Evolutionary conservation across 164 flowering plant species (phyloP), one percentile per base, ranked within the genome.

Genomic region (Chimonanthus praecox): DNA sequence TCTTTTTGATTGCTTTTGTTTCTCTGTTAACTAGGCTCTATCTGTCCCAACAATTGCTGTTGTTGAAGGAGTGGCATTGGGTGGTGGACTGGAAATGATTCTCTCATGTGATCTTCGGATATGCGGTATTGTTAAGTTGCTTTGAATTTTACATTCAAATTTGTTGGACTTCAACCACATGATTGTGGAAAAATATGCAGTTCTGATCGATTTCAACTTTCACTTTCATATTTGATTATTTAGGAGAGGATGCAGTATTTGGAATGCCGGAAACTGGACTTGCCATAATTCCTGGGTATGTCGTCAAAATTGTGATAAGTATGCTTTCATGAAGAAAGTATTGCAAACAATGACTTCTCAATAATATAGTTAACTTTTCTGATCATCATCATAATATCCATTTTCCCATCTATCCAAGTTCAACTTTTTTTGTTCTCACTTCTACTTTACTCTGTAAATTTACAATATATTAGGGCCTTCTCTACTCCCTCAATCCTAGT

Each of bases 251-350:
- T 82, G 99, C 98, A 64, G 66, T 83, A 2, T 65, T 95, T 78
- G 84, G 88, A 72, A 73, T 95, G 85, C 97, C 97, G 75, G 97
- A 95, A 83, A 95, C 97, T 45, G 94, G 96, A 71, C 97, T 91
- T 77, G 99, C 99, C 71, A 92, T 93, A 79, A 95, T 93, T 78
- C 99, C 98, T 70, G 99, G 99, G 98, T 93, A 80, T 69, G 86
- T 74, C 46, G 49, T 70, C 67, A 49, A n/a, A 20, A n/a, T 48
- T 64, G 7, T 7, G 16, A 66, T 10, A 46, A n/a, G 6, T 62
- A 9, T 33, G 11, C 61, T 50, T 69, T 5, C n/a, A 21, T 15
- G 8, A 20, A 43, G 54, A 46, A 16, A 45, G 48, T 58, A 58
- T 33, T 33, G 33, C 33, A 1, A 33, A 33, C 33, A 33, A 33